Evolutionary conservation across 1,139 yeast species (phyloP), one percentile per base, ranked within the genome.

Genomic region (Suhomyces guaymorum): DNA sequence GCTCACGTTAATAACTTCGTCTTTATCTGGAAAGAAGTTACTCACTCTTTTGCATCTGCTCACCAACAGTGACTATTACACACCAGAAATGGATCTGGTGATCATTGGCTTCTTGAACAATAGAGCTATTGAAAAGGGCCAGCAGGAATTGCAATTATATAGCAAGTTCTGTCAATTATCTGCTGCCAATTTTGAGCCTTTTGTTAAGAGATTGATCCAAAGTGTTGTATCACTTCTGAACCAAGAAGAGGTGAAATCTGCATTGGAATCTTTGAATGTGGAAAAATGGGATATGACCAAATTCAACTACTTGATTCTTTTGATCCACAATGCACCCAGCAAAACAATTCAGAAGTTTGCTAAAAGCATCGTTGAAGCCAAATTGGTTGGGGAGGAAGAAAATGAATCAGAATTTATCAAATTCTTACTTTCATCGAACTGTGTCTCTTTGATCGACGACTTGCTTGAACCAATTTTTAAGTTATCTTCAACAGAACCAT

Each of bases 271-370:
- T 15, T 42, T 67, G 31, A 38, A 53, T 2, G 45, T 66, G 3
- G 45, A 44, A 1, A 35, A 43, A 4, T 70, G 75, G 75, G 45
- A 54, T 9, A 22, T 54, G 4, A 57, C 59, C 1, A 46, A 55
- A 2, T 59, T 63, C 48, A 55, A 62, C 25, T 64, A 59, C 38
- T 65, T 57, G 30, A 43, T 68, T 5, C 37, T 49, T 4, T 50
- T 68, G 22, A 54, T 66, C 30, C 67, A 60, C 32, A 57, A 55
- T 45, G 66, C 73, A 0, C 73, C 74, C 2, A 57, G 47, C 31
- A 48, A 47, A 2, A 51, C 47, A 28, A 52, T 70, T 33, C 59
- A 56, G 34, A 53, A 52, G 20, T 49, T 54, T 25, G 43, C 59
- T 0, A 38, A 52, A 15, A 44, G 50, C 3, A 38, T 54, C 5